Base-by-base conservation (phyloP, 139 green algal genomes). In the Volvox reticuliferus region DNA sequence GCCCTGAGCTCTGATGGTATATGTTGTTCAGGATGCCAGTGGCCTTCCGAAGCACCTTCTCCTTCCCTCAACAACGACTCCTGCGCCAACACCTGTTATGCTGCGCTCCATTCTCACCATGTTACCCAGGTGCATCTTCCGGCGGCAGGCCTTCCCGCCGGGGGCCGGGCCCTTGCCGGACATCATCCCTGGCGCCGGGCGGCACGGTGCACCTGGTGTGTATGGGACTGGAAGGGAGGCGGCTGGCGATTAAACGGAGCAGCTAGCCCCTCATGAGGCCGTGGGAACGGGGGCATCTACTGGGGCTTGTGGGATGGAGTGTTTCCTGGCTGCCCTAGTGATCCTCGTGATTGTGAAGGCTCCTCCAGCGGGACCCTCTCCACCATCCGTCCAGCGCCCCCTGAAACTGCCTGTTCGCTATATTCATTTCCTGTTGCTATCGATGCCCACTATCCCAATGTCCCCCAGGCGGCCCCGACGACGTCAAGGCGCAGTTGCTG, bases 401-500 rank as follows among this genome's bases (percentile, higher is more conserved):
- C 5, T 9, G 44, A 55, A 5, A 55, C 9, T 9, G 44, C 9
- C 44, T 9, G 5, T 5, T 55, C 44, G 44, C 5, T 55, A 9
- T 55, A 55, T 5, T 55, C 44, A 5, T 14, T 9, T 55, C 44
- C 44, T 55, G 44, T 9, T 55, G 44, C 44, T 55, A 55, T 55
- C 44, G 44, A 55, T 9, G 44, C 44, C 44, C 44, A 55, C 9
- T 55, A 55, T 9, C 44, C 9, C 9, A 55, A 55, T 30, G 2
- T 17, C 78, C 65, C 61, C 0, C 88, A 82, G 79, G 67, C 88
- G n/a, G 69, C 28, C 63, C 80, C 14, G 89, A 92, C 77, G 83
- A 90, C 65, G 83, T 90, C 13, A 84, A 87, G 61, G 92, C 87
- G 36, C 87, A 91, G 89, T 67, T 94, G 81, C 81, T 96, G 80